phyloP scores from a whole-genome alignment of 139 green algal genomes.

The Closterium sp. region DNA sequence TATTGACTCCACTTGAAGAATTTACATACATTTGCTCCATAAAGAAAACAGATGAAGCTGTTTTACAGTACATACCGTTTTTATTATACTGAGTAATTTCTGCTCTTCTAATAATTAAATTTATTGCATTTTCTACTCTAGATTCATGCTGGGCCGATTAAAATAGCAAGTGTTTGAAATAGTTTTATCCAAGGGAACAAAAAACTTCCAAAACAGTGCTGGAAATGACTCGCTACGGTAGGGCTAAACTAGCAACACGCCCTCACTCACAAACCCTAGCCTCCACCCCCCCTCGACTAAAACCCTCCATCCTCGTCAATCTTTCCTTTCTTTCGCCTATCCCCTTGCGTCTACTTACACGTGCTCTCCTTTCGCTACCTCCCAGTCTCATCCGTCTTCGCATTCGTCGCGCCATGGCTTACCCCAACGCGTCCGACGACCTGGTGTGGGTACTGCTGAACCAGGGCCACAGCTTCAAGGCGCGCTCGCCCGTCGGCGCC shows the following conservation, averaged over 20 bases:
- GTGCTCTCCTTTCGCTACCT: not conserved
- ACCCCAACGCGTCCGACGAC: not conserved
- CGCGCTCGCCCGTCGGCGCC: not conserved
- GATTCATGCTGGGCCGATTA: too few species aligned
- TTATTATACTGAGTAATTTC: too few species aligned
- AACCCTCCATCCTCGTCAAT: not conserved
- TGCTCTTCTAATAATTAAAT: too few species aligned
- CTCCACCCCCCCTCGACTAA: not conserved
- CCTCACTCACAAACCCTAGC: not conserved
- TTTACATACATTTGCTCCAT: too few species aligned
- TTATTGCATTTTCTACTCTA: too few species aligned
- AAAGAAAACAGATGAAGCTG: too few species aligned
- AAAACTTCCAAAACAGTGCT: too few species aligned
- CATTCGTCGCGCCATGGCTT: not conserved
- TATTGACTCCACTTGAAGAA: too few species aligned
- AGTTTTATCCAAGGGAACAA: too few species aligned
- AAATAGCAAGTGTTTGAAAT: too few species aligned
- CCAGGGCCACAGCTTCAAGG: not conserved
- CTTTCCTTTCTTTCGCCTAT: not conserved
- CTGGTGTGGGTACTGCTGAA: not conserved
- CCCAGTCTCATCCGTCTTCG: not conserved
- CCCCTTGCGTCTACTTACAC: not conserved
- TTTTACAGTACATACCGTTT: too few species aligned
- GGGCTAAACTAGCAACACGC: not conserved
- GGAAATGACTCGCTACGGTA: not conserved